Evolutionary conservation across 2,329 filamentous ascomycete species (phyloP).

Genomic region (Cladosporium sp.): DNA sequence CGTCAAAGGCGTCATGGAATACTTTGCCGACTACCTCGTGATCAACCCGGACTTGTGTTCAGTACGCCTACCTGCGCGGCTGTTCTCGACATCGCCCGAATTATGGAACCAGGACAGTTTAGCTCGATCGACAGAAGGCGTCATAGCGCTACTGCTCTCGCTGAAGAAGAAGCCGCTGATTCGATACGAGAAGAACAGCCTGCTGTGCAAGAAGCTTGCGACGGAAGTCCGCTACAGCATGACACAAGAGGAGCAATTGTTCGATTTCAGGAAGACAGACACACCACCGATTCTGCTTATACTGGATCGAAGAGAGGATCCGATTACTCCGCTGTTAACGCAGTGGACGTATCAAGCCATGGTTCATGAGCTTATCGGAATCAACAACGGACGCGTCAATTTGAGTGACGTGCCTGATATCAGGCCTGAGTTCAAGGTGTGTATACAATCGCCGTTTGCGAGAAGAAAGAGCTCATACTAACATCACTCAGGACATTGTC

Average conservation of each 20-base stretch:
- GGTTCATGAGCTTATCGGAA: constrained; percentile 94
- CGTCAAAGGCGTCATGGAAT: constrained; percentile 88
- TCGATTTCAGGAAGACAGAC: constrained; percentile 93
- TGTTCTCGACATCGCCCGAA: constrained; percentile 59
- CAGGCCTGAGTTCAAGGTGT: constrained; percentile 73
- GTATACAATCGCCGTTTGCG: neutral
- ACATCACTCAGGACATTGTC: constrained; percentile 69
- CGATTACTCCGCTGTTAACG: constrained; percentile 87
- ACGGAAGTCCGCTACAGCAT: constrained; percentile 90
- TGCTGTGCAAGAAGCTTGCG: constrained; percentile 87
- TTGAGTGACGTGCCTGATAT: constrained; percentile 81
- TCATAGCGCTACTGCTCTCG: constrained; percentile 79
- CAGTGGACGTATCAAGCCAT: constrained; percentile 99
- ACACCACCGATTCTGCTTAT: constrained; percentile 91
- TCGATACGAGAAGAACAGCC: constrained; percentile 86
- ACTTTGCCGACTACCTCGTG: constrained; percentile 94
- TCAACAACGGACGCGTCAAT: constrained; percentile 91
- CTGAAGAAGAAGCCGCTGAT: constrained; percentile 97
- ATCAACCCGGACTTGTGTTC: constrained; percentile 80
- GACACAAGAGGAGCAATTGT: constrained; percentile 92
- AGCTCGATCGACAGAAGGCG: constrained; percentile 81
- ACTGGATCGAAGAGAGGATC: constrained; percentile 88
- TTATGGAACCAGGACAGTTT: constrained; percentile 88
- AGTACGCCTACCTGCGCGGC: constrained; percentile 32
- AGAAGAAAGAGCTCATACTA: neutral